Evolutionary conservation across 108 stramenopile genomes (phyloP), one percentile per base, ranked within the genome.

Genomic region (Conticribra guillardii): DNA sequence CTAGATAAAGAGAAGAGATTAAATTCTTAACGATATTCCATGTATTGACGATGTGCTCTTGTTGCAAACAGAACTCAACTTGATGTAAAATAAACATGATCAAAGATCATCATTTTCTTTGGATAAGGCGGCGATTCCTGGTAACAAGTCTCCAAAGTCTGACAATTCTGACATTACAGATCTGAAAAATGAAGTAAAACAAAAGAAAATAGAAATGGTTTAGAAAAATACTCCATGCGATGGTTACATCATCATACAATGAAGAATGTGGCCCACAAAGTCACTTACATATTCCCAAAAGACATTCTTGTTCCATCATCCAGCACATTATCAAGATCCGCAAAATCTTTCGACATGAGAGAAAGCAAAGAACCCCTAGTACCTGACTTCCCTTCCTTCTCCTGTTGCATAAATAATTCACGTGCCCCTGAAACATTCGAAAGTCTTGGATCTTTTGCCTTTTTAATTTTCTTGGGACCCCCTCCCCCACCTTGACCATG

Each of bases 91-190:
- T n/a, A n/a, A n/a, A n/a, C n/a, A n/a, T n/a, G n/a, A 41, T 41
- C 37, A 41, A 41, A 41, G 37, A 41, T 41, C 37, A 11, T 41
- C 37, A 41, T 9, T 11, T 41, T 41, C 37, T 41, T 41, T 41
- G 37, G 37, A 41, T 11, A 5, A 5, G 5, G 37, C 37, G 37
- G 37, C 66, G 54, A 67, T 23, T 23, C 26, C 27, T 4, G 47
- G 24, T 19, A 63, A 18, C 5, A 63, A 23, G 27, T 67, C 66
- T 34, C 54, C 54, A 72, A 69, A 77, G 56, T 70, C 68, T 1
- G 76, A 63, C 54, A 77, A 50, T 56, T 69, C 76, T 11, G 76
- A 77, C 76, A 77, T 69, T 21, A 67, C 21, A 22, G 73, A 73
- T 52, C 73, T 73, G 37, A 50, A 29, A 11, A 48, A 28, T 4